These are phyloP conservation scores for Phaseolus coccineus DNA, from an alignment of 331 rosid genomes.

Conservation along the genomic window DNA sequence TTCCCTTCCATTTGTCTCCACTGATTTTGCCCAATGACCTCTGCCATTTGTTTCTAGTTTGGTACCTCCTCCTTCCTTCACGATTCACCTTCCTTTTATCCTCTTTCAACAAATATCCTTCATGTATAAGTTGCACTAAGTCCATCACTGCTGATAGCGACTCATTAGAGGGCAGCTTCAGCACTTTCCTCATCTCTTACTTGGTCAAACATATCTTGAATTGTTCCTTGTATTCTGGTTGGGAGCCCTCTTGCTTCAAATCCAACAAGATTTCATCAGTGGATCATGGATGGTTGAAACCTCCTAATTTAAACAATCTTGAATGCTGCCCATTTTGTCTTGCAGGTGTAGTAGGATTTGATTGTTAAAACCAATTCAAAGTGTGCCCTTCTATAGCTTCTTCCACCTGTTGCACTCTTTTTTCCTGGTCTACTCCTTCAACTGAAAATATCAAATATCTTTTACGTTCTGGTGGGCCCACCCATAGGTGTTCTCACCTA, in stretches of 20 bases:
- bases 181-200: neutral
- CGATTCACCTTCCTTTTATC: neutral
- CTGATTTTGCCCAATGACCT: neutral
- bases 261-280: neutral
- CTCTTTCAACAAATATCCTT: neutral
- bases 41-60: neutral
- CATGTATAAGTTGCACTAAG: neutral
- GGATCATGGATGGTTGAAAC: neutral
- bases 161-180: neutral
- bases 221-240: neutral
- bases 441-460: slow-evolving; percentile 15
- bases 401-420: neutral
- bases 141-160: neutral
- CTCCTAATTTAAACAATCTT: neutral
- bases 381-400: neutral
- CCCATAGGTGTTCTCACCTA: neutral
- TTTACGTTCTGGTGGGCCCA: neutral
- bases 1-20: slow-evolving; percentile 3
- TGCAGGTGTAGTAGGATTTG: neutral
- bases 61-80: neutral
- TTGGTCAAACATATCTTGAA: neutral
- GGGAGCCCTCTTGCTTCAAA: neutral
- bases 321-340: neutral
- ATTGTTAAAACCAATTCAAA: neutral
- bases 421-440: neutral